phyloP scores from a whole-genome alignment of 2,329 filamentous ascomycete genomes.

The Aspergillus cejpii region DNA sequence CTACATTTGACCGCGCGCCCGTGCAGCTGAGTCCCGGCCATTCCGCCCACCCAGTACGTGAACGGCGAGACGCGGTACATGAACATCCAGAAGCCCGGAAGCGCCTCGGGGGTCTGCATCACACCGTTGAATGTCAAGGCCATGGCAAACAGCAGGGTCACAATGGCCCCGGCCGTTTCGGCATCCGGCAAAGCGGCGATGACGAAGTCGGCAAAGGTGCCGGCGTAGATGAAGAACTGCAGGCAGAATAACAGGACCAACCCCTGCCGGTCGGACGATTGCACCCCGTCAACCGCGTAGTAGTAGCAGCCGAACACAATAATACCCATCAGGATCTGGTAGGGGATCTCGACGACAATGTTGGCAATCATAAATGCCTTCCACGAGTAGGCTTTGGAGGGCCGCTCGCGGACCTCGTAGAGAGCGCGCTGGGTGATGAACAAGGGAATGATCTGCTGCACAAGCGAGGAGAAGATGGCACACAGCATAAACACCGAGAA shows the following conservation, averaged over 20 bases:
- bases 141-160: conserved; percentile 70
- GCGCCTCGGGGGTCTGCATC: conserved; percentile 54
- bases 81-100: conserved; percentile 65
- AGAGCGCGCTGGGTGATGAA: conserved; percentile 75
- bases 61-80: conserved; percentile 57
- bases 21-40: conserved; percentile 64
- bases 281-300: conserved; percentile 62
- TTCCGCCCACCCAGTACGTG: conserved; percentile 48
- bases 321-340: conserved; percentile 67
- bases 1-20: conserved; percentile 61
- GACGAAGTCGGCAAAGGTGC: conserved; percentile 69
- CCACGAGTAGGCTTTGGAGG: conserved; percentile 79
- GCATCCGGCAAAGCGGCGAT: conserved; percentile 68
- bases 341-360: conserved; percentile 77
- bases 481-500: conserved; percentile 76
- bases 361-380: conserved; percentile 76
- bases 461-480: conserved; percentile 56
- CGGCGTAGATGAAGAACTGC: conserved; percentile 70
- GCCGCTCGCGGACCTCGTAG: conserved; percentile 78
- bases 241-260: conserved; percentile 72
- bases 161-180: conserved; percentile 67
- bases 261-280: conserved; percentile 60
- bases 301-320: conserved; percentile 77
- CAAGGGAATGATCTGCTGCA: conserved; percentile 60
- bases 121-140: conserved; percentile 71